A percentile compares a stretch with the other conserved stretches of the same genome.
phyloP scores from a whole-genome alignment of 2,329 filamentous ascomycete genomes.

The Nemania sp. region DNA sequence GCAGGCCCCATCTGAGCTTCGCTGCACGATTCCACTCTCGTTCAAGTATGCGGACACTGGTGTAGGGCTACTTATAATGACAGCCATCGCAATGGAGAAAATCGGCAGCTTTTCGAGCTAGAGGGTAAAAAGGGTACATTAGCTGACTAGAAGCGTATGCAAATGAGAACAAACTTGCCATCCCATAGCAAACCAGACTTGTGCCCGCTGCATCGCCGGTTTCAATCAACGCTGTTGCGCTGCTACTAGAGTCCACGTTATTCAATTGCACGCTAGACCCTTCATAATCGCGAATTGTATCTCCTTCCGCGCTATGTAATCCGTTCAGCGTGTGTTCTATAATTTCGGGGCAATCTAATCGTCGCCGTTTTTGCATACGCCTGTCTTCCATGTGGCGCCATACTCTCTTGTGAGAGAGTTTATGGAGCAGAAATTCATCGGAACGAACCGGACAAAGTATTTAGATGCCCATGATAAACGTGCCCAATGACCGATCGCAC shows the following conservation, averaged over 20 bases:
- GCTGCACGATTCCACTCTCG: slow-evolving; percentile 4
- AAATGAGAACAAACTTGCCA: not conserved
- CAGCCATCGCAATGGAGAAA: not conserved
- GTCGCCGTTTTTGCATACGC: slow-evolving; percentile 3
- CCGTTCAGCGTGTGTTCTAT: not conserved
- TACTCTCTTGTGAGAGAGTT: not conserved
- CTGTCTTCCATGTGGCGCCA: slow-evolving; percentile 5
- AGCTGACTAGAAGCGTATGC: not conserved
- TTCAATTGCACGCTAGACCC: not conserved
- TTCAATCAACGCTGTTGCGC: not conserved
- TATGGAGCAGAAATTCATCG: not conserved
- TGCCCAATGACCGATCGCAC: not conserved
- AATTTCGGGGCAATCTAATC: slow-evolving; percentile 1
- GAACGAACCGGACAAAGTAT: not conserved
- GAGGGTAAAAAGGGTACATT: not conserved
- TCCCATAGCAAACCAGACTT: slow-evolving; percentile 3
- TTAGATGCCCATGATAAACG: not conserved
- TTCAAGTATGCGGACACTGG: not conserved
- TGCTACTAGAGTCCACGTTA: not conserved
- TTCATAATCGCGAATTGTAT: not conserved
- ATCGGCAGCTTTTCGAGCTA: slow-evolving; percentile 13
- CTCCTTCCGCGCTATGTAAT: not conserved
- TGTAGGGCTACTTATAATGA: slow-evolving; percentile 1
- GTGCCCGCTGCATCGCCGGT: not conserved
- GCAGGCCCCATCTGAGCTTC: slow-evolving; percentile 6